Evolutionary conservation across 495 filamentous ascomycete species (phyloP).

Genomic region (Penicillium simplicissimum): DNA sequence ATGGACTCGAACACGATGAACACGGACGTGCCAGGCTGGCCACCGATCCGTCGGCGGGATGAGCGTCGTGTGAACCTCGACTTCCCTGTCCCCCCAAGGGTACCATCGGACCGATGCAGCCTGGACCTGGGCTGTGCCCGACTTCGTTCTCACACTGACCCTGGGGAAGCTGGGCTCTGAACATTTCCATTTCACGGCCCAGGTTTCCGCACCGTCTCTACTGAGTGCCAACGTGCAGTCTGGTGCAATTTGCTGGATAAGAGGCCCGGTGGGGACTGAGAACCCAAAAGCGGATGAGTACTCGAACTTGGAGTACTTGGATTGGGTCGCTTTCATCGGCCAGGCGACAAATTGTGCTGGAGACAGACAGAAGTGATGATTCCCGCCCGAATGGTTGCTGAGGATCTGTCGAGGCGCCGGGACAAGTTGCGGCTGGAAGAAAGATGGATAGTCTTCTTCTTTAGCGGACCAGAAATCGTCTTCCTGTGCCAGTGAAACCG

Average conservation of each 20-base stretch:
- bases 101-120: conserved; percentile 10
- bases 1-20: conserved; percentile 14
- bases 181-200: conserved; percentile 20
- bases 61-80: conserved; percentile 16
- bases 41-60: conserved; percentile 15
- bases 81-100: conserved; percentile 13
- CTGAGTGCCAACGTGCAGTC: conserved; percentile 16
- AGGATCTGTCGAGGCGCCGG: conserved; percentile 18
- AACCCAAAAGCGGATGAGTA: conserved; percentile 69
- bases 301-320: conserved; percentile 73
- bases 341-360: conserved; percentile 21
- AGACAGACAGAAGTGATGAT: conserved; percentile 20
- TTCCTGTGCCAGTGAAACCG: conserved; percentile 58
- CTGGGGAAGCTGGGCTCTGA: conserved; percentile 7
- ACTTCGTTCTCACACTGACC: not conserved
- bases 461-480: conserved; percentile 70
- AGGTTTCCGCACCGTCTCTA: conserved; percentile 18
- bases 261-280: conserved; percentile 16
- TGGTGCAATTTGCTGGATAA: conserved; percentile 18
- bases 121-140: not conserved
- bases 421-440: conserved; percentile 1
- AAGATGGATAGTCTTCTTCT: conserved; percentile 12
- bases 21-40: conserved; percentile 21
- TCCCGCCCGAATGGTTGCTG: conserved; percentile 9
- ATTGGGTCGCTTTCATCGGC: conserved; percentile 70